Percentiles rank a stretch among this genome's conserved stretches.
These are phyloP conservation scores for Knoxdaviesia proteae DNA, from an alignment of 2,329 filamentous ascomycete genomes.

Conservation along the genomic window DNA sequence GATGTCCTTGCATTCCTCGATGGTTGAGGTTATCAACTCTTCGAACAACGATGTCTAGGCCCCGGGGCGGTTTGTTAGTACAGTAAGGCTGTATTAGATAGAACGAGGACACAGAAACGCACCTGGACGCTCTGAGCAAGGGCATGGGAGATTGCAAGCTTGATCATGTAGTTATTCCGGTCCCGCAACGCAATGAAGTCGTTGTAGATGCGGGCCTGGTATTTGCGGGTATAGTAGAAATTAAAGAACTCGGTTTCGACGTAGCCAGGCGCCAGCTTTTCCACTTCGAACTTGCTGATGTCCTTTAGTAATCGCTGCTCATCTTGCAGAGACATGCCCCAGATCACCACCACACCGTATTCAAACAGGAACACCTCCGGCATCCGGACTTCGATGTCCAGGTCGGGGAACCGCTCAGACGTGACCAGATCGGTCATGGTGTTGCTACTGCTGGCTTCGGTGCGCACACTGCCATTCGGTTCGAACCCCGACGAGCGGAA, in stretches of 20 bases:
- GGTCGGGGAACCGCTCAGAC: conserved; percentile 33
- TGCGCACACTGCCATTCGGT: not conserved
- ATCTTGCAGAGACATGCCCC: conserved; percentile 86
- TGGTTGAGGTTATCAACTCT: conserved; percentile 81
- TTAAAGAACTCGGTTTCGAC: conserved; percentile 96
- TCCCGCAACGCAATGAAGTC: conserved; percentile 93
- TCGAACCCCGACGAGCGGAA: not conserved
- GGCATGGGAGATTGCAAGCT: conserved; percentile 88
- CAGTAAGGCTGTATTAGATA: not conserved
- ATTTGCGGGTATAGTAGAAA: conserved; percentile 96
- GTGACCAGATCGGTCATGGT: conserved; percentile 6
- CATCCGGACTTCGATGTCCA: conserved; percentile 75
- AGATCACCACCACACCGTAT: conserved; percentile 93
- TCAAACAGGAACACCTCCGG: conserved; percentile 93
- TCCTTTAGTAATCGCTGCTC: conserved; percentile 86
- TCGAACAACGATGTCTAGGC: conserved; percentile 76
- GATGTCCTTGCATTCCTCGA: conserved; percentile 81
- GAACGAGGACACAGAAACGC: conserved; percentile 4
- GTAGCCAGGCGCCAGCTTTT: conserved; percentile 73
- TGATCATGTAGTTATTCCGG: conserved; percentile 95
- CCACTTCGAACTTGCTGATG: conserved; percentile 79
- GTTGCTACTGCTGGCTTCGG: conserved; percentile 4
- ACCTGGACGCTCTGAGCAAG: conserved; percentile 90
- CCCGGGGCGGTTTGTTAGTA: conserved; percentile 6
- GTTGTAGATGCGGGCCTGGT: conserved; percentile 97